Conservation (phyloP, 2,329 filamentous ascomycete genomes). For the Coccinonectria pachysandricola region DNA sequence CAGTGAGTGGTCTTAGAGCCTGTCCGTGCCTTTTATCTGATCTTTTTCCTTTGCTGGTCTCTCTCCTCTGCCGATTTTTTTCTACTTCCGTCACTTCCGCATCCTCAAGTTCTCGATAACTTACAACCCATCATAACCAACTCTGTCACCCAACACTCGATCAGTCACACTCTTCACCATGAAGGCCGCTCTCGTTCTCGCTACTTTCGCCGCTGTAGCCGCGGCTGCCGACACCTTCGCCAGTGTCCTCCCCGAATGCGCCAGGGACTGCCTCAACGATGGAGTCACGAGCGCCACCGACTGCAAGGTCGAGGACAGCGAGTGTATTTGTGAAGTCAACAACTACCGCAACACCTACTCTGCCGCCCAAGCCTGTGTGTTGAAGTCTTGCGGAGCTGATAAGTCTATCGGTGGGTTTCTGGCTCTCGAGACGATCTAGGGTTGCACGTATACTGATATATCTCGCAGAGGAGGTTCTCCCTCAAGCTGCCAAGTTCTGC, state of each 20-base stretch:
- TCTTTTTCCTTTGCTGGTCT: no score
- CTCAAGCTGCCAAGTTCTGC: conserved; percentile 13
- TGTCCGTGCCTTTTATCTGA: no score
- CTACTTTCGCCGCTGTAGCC: conserved; percentile 6
- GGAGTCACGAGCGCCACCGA: conserved; percentile 10
- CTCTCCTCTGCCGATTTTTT: no score
- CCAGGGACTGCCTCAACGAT: conserved; percentile 11
- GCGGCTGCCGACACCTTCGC: conserved; percentile 8
- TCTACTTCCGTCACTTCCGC: no score
- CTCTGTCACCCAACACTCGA: no score
- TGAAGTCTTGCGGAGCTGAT: conserved; percentile 32
- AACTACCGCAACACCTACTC: conserved; percentile 28
- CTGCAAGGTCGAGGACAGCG: conserved; percentile 11
- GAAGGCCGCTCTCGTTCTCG: conserved; percentile 9
- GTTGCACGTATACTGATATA: conserved; percentile 1
- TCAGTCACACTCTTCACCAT: no score
- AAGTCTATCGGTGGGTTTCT: conserved; percentile 11
- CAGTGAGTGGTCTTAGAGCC: no score
- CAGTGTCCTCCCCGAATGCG: conserved; percentile 14
- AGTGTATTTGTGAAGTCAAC: conserved; percentile 13
- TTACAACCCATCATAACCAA: no score
- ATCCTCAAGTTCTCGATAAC: no score
- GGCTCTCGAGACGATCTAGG: no score
- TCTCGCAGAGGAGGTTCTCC: conserved; percentile 13
- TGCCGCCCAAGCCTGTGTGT: conserved; percentile 29